phyloP scores from a whole-genome alignment of 805 yeast species.

The Saccharomycopsis microspora region DNA sequence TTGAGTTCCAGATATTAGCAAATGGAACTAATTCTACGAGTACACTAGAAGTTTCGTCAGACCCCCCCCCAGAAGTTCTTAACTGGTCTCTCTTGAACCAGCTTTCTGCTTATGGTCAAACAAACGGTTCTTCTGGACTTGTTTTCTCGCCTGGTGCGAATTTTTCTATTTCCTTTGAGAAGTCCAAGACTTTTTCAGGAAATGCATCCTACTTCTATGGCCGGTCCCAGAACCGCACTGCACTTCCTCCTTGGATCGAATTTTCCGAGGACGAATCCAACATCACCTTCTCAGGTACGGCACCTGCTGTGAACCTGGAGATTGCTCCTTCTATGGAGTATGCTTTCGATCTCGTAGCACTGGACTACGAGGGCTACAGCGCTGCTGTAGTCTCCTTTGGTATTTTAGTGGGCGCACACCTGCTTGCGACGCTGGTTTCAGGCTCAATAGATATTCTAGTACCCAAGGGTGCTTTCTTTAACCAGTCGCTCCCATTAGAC shows the following conservation, averaged over 20 bases:
- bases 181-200: slow-evolving; percentile 44
- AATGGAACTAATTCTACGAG: slow-evolving; percentile 38
- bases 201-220: slow-evolving; percentile 65
- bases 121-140: slow-evolving; percentile 67
- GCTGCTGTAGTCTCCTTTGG: slow-evolving; percentile 62
- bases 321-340: slow-evolving; percentile 80
- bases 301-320: slow-evolving; percentile 75
- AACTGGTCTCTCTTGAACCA: slow-evolving; percentile 26
- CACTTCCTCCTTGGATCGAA: slow-evolving; percentile 82
- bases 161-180: slow-evolving; percentile 56
- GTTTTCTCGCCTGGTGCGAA: slow-evolving; percentile 60
- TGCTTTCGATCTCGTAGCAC: slow-evolving; percentile 61
- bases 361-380: slow-evolving; percentile 66
- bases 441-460: background rate
- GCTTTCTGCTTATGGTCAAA: slow-evolving; percentile 53
- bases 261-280: slow-evolving; percentile 41
- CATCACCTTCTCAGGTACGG: slow-evolving; percentile 71
- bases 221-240: slow-evolving; percentile 67
- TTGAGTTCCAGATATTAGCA: slow-evolving; percentile 46
- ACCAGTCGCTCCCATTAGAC: slow-evolving; percentile 19
- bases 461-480: background rate
- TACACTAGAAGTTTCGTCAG: slow-evolving; percentile 46
- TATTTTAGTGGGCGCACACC: slow-evolving; percentile 81
- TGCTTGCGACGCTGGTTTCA: slow-evolving; percentile 27
- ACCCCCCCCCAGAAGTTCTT: slow-evolving; percentile 39